Percentiles rank a stretch among this genome's conserved stretches.
Evolutionary conservation across 768 basidiomycete species (phyloP).

Genomic region (Antrodiella citrinella): DNA sequence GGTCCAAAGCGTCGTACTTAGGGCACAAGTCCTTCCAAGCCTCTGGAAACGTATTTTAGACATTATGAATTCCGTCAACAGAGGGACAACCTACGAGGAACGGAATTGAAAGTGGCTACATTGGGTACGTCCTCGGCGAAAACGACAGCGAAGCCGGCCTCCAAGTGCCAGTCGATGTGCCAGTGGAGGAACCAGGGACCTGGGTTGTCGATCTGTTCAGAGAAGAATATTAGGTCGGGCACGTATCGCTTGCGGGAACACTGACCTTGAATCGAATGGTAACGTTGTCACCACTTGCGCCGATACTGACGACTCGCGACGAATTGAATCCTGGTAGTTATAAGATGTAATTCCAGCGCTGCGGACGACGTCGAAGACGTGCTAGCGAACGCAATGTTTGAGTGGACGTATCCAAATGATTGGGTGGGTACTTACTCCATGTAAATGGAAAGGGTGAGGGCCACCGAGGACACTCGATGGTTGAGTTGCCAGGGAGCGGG

Average conservation of each 20-base stretch:
- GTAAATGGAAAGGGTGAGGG: constrained; percentile 36
- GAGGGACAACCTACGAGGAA: constrained; percentile 2
- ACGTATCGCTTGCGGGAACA: background rate
- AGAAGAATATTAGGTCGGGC: background rate
- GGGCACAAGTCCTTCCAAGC: constrained; percentile 2
- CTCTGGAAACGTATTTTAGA: background rate
- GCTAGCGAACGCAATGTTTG: constrained; percentile 18
- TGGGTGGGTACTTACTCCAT: constrained; percentile 25
- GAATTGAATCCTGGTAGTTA: constrained; percentile 30
- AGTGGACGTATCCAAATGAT: background rate
- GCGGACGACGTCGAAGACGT: constrained; percentile 31
- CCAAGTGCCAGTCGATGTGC: constrained; percentile 13
- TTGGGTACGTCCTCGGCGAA: constrained; percentile 11
- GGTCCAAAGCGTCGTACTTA: constrained; percentile 4
- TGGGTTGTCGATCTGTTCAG: constrained; percentile 10
- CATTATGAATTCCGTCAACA: background rate
- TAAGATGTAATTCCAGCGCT: constrained; percentile 21
- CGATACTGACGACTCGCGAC: constrained; percentile 26
- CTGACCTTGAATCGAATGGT: constrained; percentile 20
- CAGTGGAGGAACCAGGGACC: constrained; percentile 15
- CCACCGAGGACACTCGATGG: constrained; percentile 33
- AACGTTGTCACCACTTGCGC: constrained; percentile 17
- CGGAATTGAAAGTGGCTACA: constrained; percentile 1
- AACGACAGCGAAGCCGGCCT: constrained; percentile 11
- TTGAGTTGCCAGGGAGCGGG: constrained; percentile 36